Evolutionary conservation across 768 basidiomycete species (phyloP), one percentile per base, ranked within the genome.

Genomic region (Mycena latifolia): DNA sequence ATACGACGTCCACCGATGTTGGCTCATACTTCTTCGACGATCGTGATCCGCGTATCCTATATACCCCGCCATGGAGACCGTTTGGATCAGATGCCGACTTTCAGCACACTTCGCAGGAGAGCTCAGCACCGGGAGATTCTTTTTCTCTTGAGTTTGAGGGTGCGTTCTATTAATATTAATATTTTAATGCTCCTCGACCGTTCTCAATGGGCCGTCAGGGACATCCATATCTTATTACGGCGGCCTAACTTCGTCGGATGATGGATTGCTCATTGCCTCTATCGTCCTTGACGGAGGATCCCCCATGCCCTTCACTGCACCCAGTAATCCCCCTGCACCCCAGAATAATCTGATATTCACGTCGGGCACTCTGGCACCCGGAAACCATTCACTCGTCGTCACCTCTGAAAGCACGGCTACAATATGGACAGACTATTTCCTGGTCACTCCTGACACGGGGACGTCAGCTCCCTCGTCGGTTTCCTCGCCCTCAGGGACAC

Each of bases 261-360:
- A 39, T 18, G 37, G 37, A 39, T 8, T 39, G 12, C 12, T 37
- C 33, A 53, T 22, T 1, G 52, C 33, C 4, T 53, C 52, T 1
- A 53, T 53, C 4, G 33, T 37, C 20, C 3, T 53, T 11, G 52
- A 39, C 15, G 37, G 37, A 12, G 37, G 8, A 18, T 5, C 37
- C 15, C 37, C 37, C 12, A 39, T 15, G 4, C 15, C 15, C 10
- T 39, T 9, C 17, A 39, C 14, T 15, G 37, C 37, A 14, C 37
- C 37, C 3, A 24, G 33, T 24, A 7, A n/a, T 29, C 25, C 25
- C n/a, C 39, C 37, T 2, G 18, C 27, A 15, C 27, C 25, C 14
- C 41, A 37, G 39, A 55, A 55, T 25, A 55, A 55, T 39, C 37
- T 55, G 10, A 55, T 41, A 25, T 55, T 27, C 55, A 43, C 18